Evolutionary conservation across 2,329 filamentous ascomycete species (phyloP), one percentile per base, ranked within the genome.

Genomic region (Pseudopyrenochaeta lycopersici): DNA sequence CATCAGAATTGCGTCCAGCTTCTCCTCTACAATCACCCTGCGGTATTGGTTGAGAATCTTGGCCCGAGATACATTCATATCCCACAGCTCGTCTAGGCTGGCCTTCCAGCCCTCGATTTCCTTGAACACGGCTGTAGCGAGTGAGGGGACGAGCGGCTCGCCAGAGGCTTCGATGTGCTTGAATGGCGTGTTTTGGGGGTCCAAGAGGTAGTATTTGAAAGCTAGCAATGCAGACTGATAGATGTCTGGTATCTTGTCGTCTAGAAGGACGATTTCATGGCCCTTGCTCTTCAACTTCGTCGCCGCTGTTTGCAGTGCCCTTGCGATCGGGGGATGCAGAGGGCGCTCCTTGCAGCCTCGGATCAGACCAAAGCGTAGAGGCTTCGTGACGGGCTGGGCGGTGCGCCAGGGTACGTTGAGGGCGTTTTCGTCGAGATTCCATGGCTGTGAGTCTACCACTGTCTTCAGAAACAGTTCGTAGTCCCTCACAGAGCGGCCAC

Each of bases 1-100:
- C 46, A 76, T 77, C n/a, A 87, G 46, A 0, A 86, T 66, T 0
- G 78, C 80, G 67, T 86, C 84, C 3, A 86, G 67, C 7, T 73
- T 63, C 15, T 82, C 64, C 15, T 78, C 66, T 1, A 75, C 67
- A 68, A 81, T 78, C 0, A 76, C 36, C 31, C 73, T 72, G 14
- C 80, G 76, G 74, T 78, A 85, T 0, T 55, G 64, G 15, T 77
- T 71, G 4, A 70, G 31, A 7, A 80, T 72, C 51, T 67, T 45
- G 15, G 58, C 60, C 27, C 74, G 64, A 44, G 76, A 71, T 14
- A 75, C 67, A 40, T 81, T 77, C 49, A 84, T 67, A 10, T 75
- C 74, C 46, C 76, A 77, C 4, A 82, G 67, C 17, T 73, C 76
- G 21, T 80, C 73, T 36, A 82, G 56, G 5, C 47, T 67, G 3